Evolutionary conservation across 2,329 filamentous ascomycete genomes (phyloP).

Genomic region (Aspergillus sp.): DNA sequence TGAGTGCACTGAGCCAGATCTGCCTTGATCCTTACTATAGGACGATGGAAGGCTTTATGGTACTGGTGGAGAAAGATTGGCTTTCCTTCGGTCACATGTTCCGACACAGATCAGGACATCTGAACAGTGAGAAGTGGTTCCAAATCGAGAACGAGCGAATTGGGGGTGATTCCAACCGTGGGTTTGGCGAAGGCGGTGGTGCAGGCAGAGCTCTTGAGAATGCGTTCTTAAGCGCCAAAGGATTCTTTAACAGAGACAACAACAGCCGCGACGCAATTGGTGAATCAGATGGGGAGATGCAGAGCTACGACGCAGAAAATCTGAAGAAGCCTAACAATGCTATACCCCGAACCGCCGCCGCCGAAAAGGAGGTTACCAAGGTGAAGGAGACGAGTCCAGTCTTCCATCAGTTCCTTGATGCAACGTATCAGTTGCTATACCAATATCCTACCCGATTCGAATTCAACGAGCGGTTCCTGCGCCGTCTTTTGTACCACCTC

Average conservation of each 20-base stretch:
- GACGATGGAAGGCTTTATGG: conserved; percentile 90
- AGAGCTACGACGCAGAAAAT: conserved; percentile 52
- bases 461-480: conserved; percentile 91
- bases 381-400: conserved; percentile 93
- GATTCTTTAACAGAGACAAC: conserved; percentile 83
- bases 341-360: conserved; percentile 38
- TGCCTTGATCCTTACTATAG: conserved; percentile 95
- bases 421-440: conserved; percentile 83
- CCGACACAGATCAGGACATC: conserved; percentile 80
- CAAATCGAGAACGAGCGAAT: conserved; percentile 77
- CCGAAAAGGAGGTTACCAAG: conserved; percentile 67
- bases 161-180: conserved; percentile 54
- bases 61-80: conserved; percentile 96
- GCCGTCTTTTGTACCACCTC: conserved; percentile 85
- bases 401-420: conserved; percentile 96
- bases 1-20: conserved; percentile 87
- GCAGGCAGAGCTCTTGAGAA: conserved; percentile 79
- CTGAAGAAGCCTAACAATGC: conserved; percentile 38
- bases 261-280: conserved; percentile 64
- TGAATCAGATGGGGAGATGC: conserved; percentile 62
- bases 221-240: conserved; percentile 78
- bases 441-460: conserved; percentile 90
- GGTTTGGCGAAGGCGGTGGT: conserved; percentile 45
- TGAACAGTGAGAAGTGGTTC: conserved; percentile 95
- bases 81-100: conserved; percentile 98